phyloP scores from a whole-genome alignment of 495 filamentous ascomycete species.

The Astrothelium macrocarpum region DNA sequence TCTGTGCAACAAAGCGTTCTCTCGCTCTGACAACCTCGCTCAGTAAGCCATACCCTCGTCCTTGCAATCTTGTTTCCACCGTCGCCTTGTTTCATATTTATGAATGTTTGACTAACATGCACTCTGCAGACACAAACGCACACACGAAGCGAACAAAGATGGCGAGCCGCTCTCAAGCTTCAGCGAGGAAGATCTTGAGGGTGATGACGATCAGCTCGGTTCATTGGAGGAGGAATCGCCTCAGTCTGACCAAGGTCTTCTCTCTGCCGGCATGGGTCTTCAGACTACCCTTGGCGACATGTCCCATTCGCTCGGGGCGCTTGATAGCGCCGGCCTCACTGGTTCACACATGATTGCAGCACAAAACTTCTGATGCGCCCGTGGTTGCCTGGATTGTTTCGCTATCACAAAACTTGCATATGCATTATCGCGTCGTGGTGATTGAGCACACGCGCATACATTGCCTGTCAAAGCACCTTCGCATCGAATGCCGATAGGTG shows the following conservation, averaged over 20 bases:
- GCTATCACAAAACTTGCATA: background rate
- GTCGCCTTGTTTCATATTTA: slow-evolving; percentile 13
- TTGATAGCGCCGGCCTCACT: slow-evolving; percentile 17
- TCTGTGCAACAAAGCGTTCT: slow-evolving; percentile 97
- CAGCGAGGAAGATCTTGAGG: slow-evolving; percentile 57
- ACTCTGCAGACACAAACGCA: slow-evolving; percentile 73
- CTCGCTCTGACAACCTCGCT: slow-evolving; percentile 94
- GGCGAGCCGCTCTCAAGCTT: slow-evolving; percentile 46
- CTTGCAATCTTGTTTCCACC: background rate
- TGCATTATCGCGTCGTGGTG: background rate
- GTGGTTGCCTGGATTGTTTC: background rate
- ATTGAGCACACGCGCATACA: background rate
- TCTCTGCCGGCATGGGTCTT: slow-evolving; percentile 34
- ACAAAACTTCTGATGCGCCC: slow-evolving; percentile 22
- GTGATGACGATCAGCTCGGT: slow-evolving; percentile 68
- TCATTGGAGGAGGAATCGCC: slow-evolving; percentile 69
- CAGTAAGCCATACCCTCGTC: slow-evolving; percentile 56
- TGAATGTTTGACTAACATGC: slow-evolving; percentile 18
- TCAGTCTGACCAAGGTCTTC: slow-evolving; percentile 38
- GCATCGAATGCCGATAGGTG: too few relatives aligned
- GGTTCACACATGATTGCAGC: slow-evolving; percentile 25
- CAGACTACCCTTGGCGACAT: slow-evolving; percentile 17
- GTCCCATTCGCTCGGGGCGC: slow-evolving; percentile 17
- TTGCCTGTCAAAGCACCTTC: too few relatives aligned
- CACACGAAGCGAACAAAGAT: slow-evolving; percentile 74